Base-by-base conservation (phyloP, 345 rosid genomes). In the Populus deltoides region DNA sequence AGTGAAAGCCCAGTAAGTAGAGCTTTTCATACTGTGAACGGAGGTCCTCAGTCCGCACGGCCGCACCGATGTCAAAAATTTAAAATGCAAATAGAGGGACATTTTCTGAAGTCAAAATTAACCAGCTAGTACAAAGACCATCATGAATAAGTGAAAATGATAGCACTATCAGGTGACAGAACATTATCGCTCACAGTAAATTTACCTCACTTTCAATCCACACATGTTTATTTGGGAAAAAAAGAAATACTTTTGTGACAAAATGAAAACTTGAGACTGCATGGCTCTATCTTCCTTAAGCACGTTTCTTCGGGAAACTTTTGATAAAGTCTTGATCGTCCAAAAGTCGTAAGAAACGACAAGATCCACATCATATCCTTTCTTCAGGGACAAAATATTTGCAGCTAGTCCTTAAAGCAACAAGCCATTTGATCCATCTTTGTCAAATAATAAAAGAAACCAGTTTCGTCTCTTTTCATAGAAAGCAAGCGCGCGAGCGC, bases 281-380 rank as follows among this genome's bases (percentile, higher is more conserved):
- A 57, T 20, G 41, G 35, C 62, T 59, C 75, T 59, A 8, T 69
- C 17, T 24, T 57, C 29, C 27, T 59, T 33, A 41, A 77, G 72
- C 22, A 36, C 24, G 51, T 70, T 70, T 61, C 72, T 62, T 65
- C 63, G 22, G 62, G 22, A 65, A 24, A 43, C 77, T 71, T 70
- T 75, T 45, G 3, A 10, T 57, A 74, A 70, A 79, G 82, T 69
- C 51, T 78, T 71, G 10, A 9, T 47, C 43, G 66, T 49, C 59
- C 69, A 57, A 68, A 43, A 57, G 69, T 33, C 68, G n/a, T 33
- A 45, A 24, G 35, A 76, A 68, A 53, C 7, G 31, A 35, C 13
- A 33, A 20, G 17, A 68, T 12, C 24, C 25, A 20, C 15, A 2
- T 22, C 62, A 0, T 11, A 62, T 74, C 16, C 24, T 63, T 3